Evolutionary conservation across 352 stramenopile species (phyloP).

Genomic region (Phytophthora fragariae): DNA sequence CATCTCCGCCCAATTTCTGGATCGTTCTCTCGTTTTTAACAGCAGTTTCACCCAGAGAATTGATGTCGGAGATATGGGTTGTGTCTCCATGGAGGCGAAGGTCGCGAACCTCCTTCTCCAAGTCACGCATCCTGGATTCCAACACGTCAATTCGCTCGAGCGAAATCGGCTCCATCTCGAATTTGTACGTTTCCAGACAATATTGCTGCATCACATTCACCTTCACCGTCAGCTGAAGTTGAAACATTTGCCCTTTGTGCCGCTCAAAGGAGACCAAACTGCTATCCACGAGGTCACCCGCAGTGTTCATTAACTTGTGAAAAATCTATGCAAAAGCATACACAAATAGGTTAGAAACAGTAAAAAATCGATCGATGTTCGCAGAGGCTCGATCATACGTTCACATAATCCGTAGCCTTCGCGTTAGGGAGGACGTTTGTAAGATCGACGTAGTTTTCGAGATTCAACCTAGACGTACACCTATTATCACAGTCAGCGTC

Average conservation of each 20-base stretch:
- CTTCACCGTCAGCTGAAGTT: not conserved
- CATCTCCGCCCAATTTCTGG: too few relatives aligned
- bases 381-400: not conserved
- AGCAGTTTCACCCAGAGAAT: too few relatives aligned
- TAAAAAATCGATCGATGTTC: not conserved
- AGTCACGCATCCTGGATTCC: not conserved
- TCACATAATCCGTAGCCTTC: not conserved
- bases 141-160: not conserved
- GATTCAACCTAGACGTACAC: not conserved
- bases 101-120: not conserved
- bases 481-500: not conserved
- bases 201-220: not conserved
- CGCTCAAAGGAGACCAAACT: not conserved
- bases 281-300: too few relatives aligned
- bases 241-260: not conserved
- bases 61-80: too few relatives aligned
- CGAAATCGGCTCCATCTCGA: not conserved
- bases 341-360: not conserved
- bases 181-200: not conserved
- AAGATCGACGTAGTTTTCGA: not conserved
- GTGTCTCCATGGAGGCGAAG: not conserved
- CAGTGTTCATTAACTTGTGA: not conserved
- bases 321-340: not conserved
- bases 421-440: not conserved
- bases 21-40: too few relatives aligned